Percentiles rank a stretch among this genome's conserved stretches.
These are phyloP conservation scores for Boletus subparvulus DNA, from an alignment of 768 basidiomycete species.

Conservation along the genomic window DNA sequence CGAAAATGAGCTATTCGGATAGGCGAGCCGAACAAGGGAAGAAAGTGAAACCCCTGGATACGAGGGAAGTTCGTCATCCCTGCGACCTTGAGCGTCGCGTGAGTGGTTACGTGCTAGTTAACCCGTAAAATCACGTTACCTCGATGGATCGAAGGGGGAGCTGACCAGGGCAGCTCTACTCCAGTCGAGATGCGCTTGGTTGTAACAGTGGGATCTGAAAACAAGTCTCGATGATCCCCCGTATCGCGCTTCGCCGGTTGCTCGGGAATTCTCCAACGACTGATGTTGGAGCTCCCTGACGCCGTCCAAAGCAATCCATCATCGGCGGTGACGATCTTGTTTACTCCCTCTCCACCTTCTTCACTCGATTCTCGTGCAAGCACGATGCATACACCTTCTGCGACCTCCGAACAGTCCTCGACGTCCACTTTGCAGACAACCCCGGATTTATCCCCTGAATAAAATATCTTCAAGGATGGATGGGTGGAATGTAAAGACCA, in stretches of 20 bases:
- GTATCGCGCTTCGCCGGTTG: slow-evolving; percentile 32
- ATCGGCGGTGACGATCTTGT: slow-evolving; percentile 79
- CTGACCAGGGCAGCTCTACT: slow-evolving; percentile 19
- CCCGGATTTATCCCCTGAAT: slow-evolving; percentile 93
- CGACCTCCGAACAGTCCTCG: slow-evolving; percentile 73
- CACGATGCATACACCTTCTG: slow-evolving; percentile 87
- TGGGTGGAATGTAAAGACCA: slow-evolving; percentile 92
- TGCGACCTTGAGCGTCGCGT: slow-evolving; percentile 17
- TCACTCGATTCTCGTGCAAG: slow-evolving; percentile 68
- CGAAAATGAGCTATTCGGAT: slow-evolving; percentile 62
- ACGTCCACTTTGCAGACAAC: slow-evolving; percentile 89
- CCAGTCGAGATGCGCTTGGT: slow-evolving; percentile 11
- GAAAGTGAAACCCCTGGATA: slow-evolving; percentile 69
- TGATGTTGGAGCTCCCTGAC: slow-evolving; percentile 75
- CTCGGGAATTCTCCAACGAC: slow-evolving; percentile 72
- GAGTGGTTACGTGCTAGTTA: slow-evolving; percentile 1
- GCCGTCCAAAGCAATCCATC: slow-evolving; percentile 90
- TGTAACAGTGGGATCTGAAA: slow-evolving; percentile 13
- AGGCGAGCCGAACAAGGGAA: slow-evolving; percentile 65
- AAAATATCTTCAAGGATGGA: slow-evolving; percentile 84
- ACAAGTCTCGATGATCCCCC: slow-evolving; percentile 13
- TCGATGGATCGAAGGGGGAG: slow-evolving; percentile 10
- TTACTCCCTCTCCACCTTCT: slow-evolving; percentile 61
- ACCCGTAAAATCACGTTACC: slow-evolving; percentile 15
- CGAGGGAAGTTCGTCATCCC: slow-evolving; percentile 29